Evolutionary conservation across 1,284 basidiomycete species (phyloP).

Genomic region (Trametes sp.): DNA sequence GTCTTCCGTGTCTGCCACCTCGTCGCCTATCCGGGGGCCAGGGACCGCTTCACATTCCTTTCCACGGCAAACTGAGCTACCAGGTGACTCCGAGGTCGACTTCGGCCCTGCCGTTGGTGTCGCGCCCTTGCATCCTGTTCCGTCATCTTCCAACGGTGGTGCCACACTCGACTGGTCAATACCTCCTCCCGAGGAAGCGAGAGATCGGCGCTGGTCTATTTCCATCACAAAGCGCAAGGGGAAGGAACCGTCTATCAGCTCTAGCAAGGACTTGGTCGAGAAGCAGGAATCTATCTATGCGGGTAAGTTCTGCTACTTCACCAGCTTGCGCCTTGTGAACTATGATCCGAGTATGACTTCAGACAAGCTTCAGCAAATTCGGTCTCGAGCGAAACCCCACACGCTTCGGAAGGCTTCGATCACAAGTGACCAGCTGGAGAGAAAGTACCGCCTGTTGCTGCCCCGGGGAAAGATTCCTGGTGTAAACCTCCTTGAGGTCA

Average conservation of each 20-base stretch:
- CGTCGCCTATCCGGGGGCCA: constrained; percentile 42
- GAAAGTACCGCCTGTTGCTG: constrained; percentile 66
- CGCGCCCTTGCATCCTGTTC: constrained; percentile 59
- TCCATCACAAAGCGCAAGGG: constrained; percentile 63
- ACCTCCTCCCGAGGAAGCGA: constrained; percentile 59
- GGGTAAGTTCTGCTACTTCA: constrained; percentile 26
- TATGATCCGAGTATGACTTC: neutral
- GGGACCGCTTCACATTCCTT: constrained; percentile 19
- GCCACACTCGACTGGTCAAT: constrained; percentile 74
- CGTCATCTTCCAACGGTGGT: constrained; percentile 70
- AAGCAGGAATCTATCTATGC: constrained; percentile 41
- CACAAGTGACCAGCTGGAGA: constrained; percentile 66
- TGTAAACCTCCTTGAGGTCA: constrained; percentile 57
- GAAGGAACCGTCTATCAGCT: constrained; percentile 54
- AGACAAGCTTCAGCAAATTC: constrained; percentile 69
- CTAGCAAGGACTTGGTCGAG: constrained; percentile 51
- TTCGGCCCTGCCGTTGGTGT: constrained; percentile 71
- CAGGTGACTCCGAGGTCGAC: constrained; percentile 61
- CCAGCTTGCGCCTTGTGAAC: neutral
- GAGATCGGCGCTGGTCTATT: constrained; percentile 68
- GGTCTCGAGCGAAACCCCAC: constrained; percentile 53
- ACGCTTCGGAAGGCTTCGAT: constrained; percentile 72
- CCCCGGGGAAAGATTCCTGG: constrained; percentile 41
- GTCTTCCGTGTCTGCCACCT: constrained; percentile 45
- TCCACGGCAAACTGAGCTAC: constrained; percentile 28